A percentile compares a stretch with the other conserved stretches of the same genome.
phyloP scores from a whole-genome alignment of 208 protist species.

The Leishmania tarentolae region DNA sequence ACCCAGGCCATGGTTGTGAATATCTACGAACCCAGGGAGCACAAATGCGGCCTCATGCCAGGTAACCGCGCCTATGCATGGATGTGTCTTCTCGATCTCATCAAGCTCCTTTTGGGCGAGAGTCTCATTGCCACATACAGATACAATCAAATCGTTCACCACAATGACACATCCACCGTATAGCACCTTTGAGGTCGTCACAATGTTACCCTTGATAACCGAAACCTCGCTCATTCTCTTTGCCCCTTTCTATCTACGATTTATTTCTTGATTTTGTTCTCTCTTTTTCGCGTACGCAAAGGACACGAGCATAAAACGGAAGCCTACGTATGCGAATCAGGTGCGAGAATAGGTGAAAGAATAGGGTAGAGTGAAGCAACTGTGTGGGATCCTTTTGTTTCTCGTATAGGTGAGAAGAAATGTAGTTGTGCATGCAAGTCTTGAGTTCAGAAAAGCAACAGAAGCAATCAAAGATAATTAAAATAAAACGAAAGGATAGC shows the following conservation, averaged over 20 bases:
- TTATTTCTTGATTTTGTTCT: neutral
- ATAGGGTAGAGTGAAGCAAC: neutral
- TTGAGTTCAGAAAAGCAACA: neutral
- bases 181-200: slow-evolving; percentile 56
- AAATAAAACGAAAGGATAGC: neutral
- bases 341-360: neutral
- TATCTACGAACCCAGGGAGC: slow-evolving; percentile 76
- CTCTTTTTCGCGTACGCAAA: neutral
- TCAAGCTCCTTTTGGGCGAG: slow-evolving; percentile 29
- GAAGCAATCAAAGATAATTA: neutral
- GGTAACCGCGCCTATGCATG: slow-evolving; percentile 9
- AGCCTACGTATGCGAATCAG: neutral
- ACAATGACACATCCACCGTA: slow-evolving; percentile 64
- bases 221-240: slow-evolving; percentile 26
- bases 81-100: slow-evolving; percentile 10
- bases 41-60: slow-evolving; percentile 47
- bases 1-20: slow-evolving; percentile 80
- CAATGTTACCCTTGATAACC: slow-evolving; percentile 65
- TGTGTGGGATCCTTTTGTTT: neutral
- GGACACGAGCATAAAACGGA: neutral
- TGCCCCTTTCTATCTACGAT: neutral
- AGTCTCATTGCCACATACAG: slow-evolving; percentile 30
- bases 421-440: neutral
- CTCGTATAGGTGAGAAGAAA: neutral
- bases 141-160: slow-evolving; percentile 37